Conservation (phyloP, 768 basidiomycete genomes). For the Polyporus arcularius region DNA sequence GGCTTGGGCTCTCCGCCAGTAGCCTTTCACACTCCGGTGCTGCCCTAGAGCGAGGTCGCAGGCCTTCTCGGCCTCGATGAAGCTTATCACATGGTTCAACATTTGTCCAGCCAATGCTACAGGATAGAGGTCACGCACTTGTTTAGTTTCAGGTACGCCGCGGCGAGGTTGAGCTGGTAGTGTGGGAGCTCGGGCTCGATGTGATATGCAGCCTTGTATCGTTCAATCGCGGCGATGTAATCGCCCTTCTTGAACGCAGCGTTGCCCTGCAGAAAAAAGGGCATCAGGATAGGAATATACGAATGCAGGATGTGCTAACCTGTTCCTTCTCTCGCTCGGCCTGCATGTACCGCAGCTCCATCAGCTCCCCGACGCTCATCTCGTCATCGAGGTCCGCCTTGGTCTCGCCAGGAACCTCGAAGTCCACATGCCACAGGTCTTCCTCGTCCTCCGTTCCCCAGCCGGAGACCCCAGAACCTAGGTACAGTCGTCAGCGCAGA, state of each 20-base stretch:
- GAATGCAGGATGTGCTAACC: conserved; percentile 36
- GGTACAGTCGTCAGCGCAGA: background rate
- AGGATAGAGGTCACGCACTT: conserved; percentile 46
- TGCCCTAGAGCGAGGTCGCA: conserved; percentile 66
- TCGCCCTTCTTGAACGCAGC: conserved; percentile 65
- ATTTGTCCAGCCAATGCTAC: too few species aligned
- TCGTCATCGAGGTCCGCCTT: conserved; percentile 37
- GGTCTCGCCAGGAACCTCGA: conserved; percentile 47
- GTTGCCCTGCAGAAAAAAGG: conserved; percentile 53
- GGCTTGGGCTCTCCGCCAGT: conserved; percentile 70
- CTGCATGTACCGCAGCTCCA: conserved; percentile 71
- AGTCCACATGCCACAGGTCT: conserved; percentile 72
- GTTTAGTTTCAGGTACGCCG: conserved; percentile 68
- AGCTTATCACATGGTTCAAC: conserved; percentile 41
- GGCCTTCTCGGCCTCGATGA: conserved; percentile 71
- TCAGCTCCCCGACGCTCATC: conserved; percentile 72
- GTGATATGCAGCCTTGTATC: conserved; percentile 59
- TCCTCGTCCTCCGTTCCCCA: conserved; percentile 80
- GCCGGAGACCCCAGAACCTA: conserved; percentile 61
- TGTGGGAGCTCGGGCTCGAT: conserved; percentile 75
- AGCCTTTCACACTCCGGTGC: conserved; percentile 68
- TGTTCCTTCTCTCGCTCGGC: conserved; percentile 74
- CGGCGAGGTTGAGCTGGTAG: conserved; percentile 77
- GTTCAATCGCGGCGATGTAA: conserved; percentile 52
- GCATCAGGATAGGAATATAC: background rate